Evolutionary conservation across 2,329 filamentous ascomycete genomes (phyloP).

Genomic region (Scleromitrula shiraiana): DNA sequence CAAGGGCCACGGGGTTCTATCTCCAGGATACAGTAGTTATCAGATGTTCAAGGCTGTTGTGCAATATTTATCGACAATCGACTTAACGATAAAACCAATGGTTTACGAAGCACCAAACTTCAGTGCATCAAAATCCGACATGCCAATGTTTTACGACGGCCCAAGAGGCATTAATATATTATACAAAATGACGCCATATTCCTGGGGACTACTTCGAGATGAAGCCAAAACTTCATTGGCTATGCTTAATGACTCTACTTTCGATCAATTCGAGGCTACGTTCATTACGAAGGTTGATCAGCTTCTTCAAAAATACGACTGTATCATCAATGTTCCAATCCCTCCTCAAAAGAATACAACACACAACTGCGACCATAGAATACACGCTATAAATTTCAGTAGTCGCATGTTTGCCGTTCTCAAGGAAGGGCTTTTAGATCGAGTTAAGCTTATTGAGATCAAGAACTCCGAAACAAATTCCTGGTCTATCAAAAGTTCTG

Average conservation of each 20-base stretch:
- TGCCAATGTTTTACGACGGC: constrained; percentile 73
- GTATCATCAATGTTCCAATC: constrained; percentile 30
- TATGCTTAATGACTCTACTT: constrained; percentile 63
- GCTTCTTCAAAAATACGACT: constrained; percentile 48
- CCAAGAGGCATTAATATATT: constrained; percentile 69
- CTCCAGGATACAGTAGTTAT: constrained; percentile 76
- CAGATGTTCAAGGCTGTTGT: constrained; percentile 91
- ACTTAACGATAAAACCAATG: constrained; percentile 62
- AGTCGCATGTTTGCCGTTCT: constrained; percentile 57
- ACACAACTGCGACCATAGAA: constrained; percentile 24
- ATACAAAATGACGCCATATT: constrained; percentile 86
- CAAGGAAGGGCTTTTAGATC: constrained; percentile 64
- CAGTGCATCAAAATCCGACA: constrained; percentile 35
- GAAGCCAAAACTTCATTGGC: constrained; percentile 68
- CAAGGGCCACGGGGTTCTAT: constrained; percentile 63
- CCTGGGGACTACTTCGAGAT: constrained; percentile 63
- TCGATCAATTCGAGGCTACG: constrained; percentile 74
- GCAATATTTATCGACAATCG: constrained; percentile 72
- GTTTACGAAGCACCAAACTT: constrained; percentile 37
- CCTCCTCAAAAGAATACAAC: not conserved
- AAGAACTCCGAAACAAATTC: constrained; percentile 32
- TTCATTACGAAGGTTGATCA: constrained; percentile 63
- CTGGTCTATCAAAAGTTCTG: constrained; percentile 41
- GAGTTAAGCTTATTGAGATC: constrained; percentile 61
- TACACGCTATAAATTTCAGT: constrained; percentile 32